A percentile compares a stretch with the other conserved stretches of the same genome.
phyloP scores from a whole-genome alignment of 192 early-diverging fungal genomes.

The Kickxella alabastrina region DNA sequence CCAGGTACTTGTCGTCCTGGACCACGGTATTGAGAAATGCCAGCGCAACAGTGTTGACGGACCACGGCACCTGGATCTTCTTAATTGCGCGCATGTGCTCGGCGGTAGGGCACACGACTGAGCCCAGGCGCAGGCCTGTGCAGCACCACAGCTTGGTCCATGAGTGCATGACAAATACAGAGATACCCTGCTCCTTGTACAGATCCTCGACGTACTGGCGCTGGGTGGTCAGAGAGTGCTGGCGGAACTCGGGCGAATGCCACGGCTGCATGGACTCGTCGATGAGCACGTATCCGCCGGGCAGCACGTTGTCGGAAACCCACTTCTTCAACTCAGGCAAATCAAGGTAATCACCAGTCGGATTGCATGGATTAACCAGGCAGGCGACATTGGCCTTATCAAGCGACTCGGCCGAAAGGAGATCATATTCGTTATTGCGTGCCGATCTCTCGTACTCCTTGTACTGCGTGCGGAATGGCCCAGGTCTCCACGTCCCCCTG shows the following conservation, averaged over 20 bases:
- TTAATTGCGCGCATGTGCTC: constrained; percentile 69
- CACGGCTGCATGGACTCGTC: constrained; percentile 97
- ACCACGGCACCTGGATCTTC: constrained; percentile 86
- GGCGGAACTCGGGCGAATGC: constrained; percentile 74
- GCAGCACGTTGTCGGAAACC: constrained; percentile 69
- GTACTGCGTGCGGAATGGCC: constrained; percentile 81
- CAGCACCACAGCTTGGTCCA: constrained; percentile 96
- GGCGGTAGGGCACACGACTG: constrained; percentile 79
- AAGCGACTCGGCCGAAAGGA: constrained; percentile 56
- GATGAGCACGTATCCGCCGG: constrained; percentile 77
- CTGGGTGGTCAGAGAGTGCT: constrained; percentile 78
- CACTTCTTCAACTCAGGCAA: constrained; percentile 70
- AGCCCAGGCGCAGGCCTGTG: constrained; percentile 83
- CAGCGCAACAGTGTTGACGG: constrained; percentile 84
- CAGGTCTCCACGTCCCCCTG: constrained; percentile 76
- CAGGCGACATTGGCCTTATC: constrained; percentile 70
- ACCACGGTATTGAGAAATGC: constrained; percentile 79
- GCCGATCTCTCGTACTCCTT: constrained; percentile 89
- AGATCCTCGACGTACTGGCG: constrained; percentile 60
- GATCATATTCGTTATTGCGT: constrained; percentile 63
- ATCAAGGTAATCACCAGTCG: constrained; percentile 81
- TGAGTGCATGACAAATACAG: constrained; percentile 85
- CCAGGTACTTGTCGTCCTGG: constrained; percentile 62
- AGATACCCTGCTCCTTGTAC: constrained; percentile 62
- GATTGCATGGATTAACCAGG: constrained; percentile 91